Base-by-base conservation (phyloP, 768 basidiomycete genomes). In the Trichaptum fuscoviolaceum region DNA sequence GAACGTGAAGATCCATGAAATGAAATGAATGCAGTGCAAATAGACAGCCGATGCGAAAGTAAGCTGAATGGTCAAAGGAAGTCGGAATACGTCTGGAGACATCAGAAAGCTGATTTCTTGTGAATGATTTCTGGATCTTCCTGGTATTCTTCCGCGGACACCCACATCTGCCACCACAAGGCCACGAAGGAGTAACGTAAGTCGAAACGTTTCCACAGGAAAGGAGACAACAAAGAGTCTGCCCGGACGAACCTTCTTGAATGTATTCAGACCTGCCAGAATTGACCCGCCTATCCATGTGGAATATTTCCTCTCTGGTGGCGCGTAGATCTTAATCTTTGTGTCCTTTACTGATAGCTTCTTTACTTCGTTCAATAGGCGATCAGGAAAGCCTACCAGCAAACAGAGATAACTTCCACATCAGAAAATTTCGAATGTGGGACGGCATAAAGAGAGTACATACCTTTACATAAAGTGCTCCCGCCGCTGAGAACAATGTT, bases 61-160 rank as follows among this genome's bases (percentile, higher is more conserved):
- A 12, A 52, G 42, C 20, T 52, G 10, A 52, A 52, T 52, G 20
- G 42, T 15, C 42, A 52, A 52, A 52, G 4, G 42, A 15, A 52
- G 42, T 12, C 15, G 15, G 20, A 52, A 52, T 4, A 15, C 15
- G 59, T 12, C 8, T 23, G 15, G 23, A 25, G 59, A 25, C 25
- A 61, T 77, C 75, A 94, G 77, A 95, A 94, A 61, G 92, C 92
- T 66, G 91, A 84, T 78, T 96, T 96, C 79, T 93, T 96, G 79
- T 97, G 96, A 73, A 98, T 99, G 73, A 98, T 92, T 73, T 99
- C 96, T 65, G 96, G 96, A 78, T 99, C 96, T 77, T 99, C 96
- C 78, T 97, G 95, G 75, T 98, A 99, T 78, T 99, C 97, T 78
- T 99, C 96, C 52, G 96, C 95, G 60, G 95, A 96, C 63, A 99